These are phyloP conservation scores for Bipolaris cookei DNA, from an alignment of 2,329 filamentous ascomycete genomes.

Conservation along the genomic window DNA sequence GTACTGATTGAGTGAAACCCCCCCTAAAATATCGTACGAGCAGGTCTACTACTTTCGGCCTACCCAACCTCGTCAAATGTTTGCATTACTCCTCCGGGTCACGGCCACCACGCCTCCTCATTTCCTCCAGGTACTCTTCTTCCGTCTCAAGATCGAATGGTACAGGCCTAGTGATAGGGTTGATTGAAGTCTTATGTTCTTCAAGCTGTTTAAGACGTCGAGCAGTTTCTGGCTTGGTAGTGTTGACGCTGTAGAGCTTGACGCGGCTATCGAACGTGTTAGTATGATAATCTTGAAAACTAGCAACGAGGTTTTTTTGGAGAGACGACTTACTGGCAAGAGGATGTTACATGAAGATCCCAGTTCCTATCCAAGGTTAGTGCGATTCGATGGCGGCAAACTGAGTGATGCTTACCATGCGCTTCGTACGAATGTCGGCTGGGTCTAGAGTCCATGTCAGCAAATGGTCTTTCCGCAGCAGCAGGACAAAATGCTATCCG, in stretches of 20 bases:
- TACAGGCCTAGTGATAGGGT: slow-evolving; percentile 62
- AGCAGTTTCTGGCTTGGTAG: slow-evolving; percentile 55
- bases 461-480: background rate
- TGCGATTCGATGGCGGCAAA: slow-evolving; percentile 5
- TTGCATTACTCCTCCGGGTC: slow-evolving; percentile 52
- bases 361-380: slow-evolving; percentile 61
- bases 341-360: slow-evolving; percentile 69
- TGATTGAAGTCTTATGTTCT: slow-evolving; percentile 54
- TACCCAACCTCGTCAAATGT: background rate
- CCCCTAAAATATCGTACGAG: background rate
- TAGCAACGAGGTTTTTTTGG: too few species aligned
- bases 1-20: too few species aligned
- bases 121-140: slow-evolving; percentile 57
- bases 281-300: background rate
- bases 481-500: background rate
- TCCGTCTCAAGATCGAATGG: slow-evolving; percentile 58
- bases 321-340: slow-evolving; percentile 56
- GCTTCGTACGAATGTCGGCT: slow-evolving; percentile 52
- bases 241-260: slow-evolving; percentile 68
- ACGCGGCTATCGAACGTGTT: slow-evolving; percentile 6
- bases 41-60: background rate
- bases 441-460: slow-evolving; percentile 41
- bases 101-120: slow-evolving; percentile 50
- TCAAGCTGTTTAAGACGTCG: slow-evolving; percentile 61
- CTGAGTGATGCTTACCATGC: slow-evolving; percentile 46